Conservation (phyloP, 2,329 filamentous ascomycete genomes). For the Ambrosiella cleistominuta region DNA sequence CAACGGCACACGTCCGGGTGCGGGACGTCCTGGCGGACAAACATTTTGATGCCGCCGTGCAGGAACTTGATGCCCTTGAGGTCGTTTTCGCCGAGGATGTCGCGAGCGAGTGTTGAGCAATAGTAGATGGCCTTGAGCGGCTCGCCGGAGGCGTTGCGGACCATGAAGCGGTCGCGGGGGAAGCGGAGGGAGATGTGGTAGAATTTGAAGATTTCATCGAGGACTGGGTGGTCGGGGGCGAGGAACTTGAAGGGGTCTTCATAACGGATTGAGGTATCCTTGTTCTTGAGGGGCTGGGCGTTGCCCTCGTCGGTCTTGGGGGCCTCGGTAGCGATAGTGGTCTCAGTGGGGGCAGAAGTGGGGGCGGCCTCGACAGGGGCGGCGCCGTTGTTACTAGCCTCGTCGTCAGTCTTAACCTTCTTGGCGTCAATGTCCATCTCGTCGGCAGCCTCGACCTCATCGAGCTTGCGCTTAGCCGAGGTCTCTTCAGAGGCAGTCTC, state of each 20-base stretch:
- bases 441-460: conserved; percentile 20
- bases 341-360: conserved; percentile 10
- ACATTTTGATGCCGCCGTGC: conserved; percentile 96
- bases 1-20: conserved; percentile 74
- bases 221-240: conserved; percentile 52
- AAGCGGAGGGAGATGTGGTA: conserved; percentile 74
- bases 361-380: conserved; percentile 1
- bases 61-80: conserved; percentile 87
- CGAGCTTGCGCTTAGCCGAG: conserved; percentile 21
- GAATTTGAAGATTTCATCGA: conserved; percentile 62
- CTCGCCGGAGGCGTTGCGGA: conserved; percentile 76
- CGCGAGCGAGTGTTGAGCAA: conserved; percentile 65
- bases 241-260: conserved; percentile 96
- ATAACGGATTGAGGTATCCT: conserved; percentile 28
- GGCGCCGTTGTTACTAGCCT: conserved; percentile 14
- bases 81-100: conserved; percentile 76
- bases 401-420: conserved; percentile 13
- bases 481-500: conserved; percentile 18
- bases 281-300: conserved; percentile 15
- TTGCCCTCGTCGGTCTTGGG: not conserved
- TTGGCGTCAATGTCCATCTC: conserved; percentile 24
- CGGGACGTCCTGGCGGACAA: conserved; percentile 91
- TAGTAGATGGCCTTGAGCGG: conserved; percentile 95
- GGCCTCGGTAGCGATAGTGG: conserved; percentile 9
- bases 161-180: conserved; percentile 83